Percentiles rank a stretch among this genome's conserved stretches.
Evolutionary conservation across 2,329 filamentous ascomycete genomes (phyloP).

Genomic region (Epichloe hybrida): DNA sequence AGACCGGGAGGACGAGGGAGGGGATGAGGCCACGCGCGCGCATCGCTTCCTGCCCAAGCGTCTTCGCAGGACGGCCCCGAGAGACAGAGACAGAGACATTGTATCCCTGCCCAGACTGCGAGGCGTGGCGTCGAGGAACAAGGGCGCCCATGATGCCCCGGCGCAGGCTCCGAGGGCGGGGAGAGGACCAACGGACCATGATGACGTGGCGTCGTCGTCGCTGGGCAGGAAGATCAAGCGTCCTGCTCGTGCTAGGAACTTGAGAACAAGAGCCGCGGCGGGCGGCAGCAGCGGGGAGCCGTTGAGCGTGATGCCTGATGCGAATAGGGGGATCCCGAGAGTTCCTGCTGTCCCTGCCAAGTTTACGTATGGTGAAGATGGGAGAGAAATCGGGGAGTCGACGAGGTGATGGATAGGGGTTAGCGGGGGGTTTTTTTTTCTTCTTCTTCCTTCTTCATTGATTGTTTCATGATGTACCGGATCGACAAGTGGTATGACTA

Average conservation of each 20-base stretch:
- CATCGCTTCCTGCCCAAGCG: conserved; percentile 22
- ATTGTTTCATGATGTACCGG: too few relatives aligned
- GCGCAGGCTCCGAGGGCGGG: neutral
- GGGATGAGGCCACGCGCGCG: conserved; percentile 10
- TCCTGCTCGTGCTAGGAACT: conserved; percentile 2
- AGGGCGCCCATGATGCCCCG: too few relatives aligned
- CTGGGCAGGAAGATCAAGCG: conserved; percentile 2
- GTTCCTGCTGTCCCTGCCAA: conserved; percentile 31
- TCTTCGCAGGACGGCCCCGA: conserved; percentile 37
- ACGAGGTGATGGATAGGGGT: conserved; percentile 9
- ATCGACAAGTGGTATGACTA: too few relatives aligned
- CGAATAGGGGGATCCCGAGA: conserved; percentile 31
- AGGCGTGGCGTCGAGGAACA: conserved; percentile 12
- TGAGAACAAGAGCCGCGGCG: neutral
- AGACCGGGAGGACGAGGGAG: conserved; percentile 6
- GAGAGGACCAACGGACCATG: neutral
- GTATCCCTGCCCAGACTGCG: conserved; percentile 22
- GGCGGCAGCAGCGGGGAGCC: conserved; percentile 8
- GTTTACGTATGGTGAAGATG: conserved; percentile 23
- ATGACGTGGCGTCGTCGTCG: neutral
- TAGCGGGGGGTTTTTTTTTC: neutral
- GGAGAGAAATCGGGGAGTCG: conserved; percentile 14
- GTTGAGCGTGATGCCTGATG: conserved; percentile 30
- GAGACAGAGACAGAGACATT: conserved; percentile 25
- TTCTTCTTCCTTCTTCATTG: too few relatives aligned